These are phyloP conservation scores for Cladosporium colombiae DNA, from an alignment of 2,329 filamentous ascomycete genomes.

Conservation along the genomic window DNA sequence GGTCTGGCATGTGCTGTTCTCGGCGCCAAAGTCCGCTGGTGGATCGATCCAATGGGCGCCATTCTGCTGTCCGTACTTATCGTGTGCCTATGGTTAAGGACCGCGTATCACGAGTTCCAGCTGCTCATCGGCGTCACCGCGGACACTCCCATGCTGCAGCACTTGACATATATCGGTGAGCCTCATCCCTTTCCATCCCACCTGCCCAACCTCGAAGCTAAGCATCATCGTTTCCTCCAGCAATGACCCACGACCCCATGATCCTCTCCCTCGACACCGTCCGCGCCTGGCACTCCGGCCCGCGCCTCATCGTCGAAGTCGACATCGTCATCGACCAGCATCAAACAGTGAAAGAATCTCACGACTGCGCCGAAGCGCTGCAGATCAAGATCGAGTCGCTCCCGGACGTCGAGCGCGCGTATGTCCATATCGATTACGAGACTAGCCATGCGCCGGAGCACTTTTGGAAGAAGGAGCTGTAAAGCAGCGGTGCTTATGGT, in stretches of 20 bases:
- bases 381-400: conserved; percentile 92
- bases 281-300: conserved; percentile 85
- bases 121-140: conserved; percentile 88
- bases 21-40: conserved; percentile 85
- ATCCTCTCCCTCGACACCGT: conserved; percentile 93
- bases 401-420: conserved; percentile 88
- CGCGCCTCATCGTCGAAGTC: conserved; percentile 89
- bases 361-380: conserved; percentile 90
- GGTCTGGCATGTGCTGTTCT: conserved; percentile 85
- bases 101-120: conserved; percentile 86
- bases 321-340: conserved; percentile 89
- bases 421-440: conserved; percentile 97
- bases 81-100: conserved; percentile 76
- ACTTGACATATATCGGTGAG: conserved; percentile 89
- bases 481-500: conserved; percentile 19
- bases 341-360: conserved; percentile 72
- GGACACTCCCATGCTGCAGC: conserved; percentile 80
- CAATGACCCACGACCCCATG: conserved; percentile 80
- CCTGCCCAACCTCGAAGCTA: background rate
- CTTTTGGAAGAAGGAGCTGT: conserved; percentile 66
- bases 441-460: conserved; percentile 93
- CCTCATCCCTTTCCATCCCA: conserved; percentile 4
- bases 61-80: conserved; percentile 80
- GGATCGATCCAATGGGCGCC: conserved; percentile 91
- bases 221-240: conserved; percentile 33